Percentiles rank a stretch among this genome's conserved stretches.
phyloP scores from a whole-genome alignment of 2,329 filamentous ascomycete species.

The Cladophialophora psammophila region DNA sequence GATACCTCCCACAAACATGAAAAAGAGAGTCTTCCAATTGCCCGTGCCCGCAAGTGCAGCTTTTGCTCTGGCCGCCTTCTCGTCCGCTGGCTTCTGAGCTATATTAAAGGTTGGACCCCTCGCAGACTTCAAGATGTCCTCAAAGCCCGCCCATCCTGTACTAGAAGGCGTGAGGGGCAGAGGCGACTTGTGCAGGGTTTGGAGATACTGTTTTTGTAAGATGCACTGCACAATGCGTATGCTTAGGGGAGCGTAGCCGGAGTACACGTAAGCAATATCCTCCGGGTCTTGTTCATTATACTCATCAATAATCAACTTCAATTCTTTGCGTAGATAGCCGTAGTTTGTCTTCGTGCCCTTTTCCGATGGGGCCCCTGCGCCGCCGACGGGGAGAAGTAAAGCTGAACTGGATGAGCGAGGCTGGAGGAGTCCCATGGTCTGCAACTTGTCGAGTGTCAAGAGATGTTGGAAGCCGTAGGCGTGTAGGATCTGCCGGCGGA shows the following conservation, averaged over 20 bases:
- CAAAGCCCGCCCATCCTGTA: conserved; percentile 91
- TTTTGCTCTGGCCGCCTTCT: conserved; percentile 87
- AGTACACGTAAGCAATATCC: conserved; percentile 97
- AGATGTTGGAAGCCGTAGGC: conserved; percentile 96
- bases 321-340: conserved; percentile 80
- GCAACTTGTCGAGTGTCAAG: conserved; percentile 83
- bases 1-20: conserved; percentile 98
- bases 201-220: conserved; percentile 85
- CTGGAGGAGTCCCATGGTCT: conserved; percentile 86
- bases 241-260: conserved; percentile 92
- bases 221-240: conserved; percentile 91
- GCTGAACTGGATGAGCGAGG: conserved; percentile 78
- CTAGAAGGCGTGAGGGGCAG: conserved; percentile 65
- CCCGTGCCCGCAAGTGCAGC: conserved; percentile 78
- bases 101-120: conserved; percentile 91
- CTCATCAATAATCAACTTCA: conserved; percentile 92
- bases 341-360: conserved; percentile 84
- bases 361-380: conserved; percentile 54
- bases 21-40: conserved; percentile 83
- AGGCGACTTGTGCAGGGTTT: conserved; percentile 72
- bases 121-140: conserved; percentile 87
- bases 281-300: conserved; percentile 94
- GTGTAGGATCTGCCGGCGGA: conserved; percentile 85
- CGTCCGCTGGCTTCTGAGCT: conserved; percentile 81
- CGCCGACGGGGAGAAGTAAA: conserved; percentile 79